Evolutionary conservation across 352 stramenopile genomes (phyloP).

Genomic region (Saprolegnia parasitica): DNA sequence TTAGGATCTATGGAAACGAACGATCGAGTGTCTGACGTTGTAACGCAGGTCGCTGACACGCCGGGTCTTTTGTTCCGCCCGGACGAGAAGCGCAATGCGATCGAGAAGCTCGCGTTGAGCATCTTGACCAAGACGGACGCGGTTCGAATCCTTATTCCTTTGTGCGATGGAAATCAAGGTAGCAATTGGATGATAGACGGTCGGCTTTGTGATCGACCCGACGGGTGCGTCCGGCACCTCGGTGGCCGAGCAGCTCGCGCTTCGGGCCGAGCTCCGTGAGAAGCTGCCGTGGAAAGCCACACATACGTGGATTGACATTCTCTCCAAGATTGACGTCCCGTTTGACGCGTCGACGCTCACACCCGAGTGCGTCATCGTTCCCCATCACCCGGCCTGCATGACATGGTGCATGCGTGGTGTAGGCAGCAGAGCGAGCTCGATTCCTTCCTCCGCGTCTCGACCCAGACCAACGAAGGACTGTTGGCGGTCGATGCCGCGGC

Average conservation of each 20-base stretch:
- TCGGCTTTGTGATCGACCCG: slow-evolving; percentile 79
- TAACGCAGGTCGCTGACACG: slow-evolving; percentile 70
- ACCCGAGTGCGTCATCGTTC: slow-evolving; percentile 39
- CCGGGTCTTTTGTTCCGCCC: slow-evolving; percentile 62
- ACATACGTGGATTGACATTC: slow-evolving; percentile 78
- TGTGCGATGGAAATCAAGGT: too few relatives aligned
- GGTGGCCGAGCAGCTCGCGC: slow-evolving; percentile 51
- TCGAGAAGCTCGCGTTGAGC: slow-evolving; percentile 65
- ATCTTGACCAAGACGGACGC: slow-evolving; percentile 75
- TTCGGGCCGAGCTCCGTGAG: slow-evolving; percentile 65
- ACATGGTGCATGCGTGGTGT: slow-evolving; percentile 4
- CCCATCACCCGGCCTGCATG: too few relatives aligned
- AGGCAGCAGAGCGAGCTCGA: slow-evolving; percentile 33
- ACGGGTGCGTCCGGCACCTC: slow-evolving; percentile 61
- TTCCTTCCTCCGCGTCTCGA: slow-evolving; percentile 42
- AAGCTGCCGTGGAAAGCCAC: slow-evolving; percentile 41
- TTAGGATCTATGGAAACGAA: too few relatives aligned
- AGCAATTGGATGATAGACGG: too few relatives aligned
- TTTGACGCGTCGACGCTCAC: neutral
- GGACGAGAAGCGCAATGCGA: slow-evolving; percentile 59
- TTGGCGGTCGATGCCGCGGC: slow-evolving; percentile 37
- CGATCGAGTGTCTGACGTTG: too few relatives aligned
- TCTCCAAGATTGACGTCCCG: slow-evolving; percentile 75
- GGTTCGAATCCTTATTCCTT: slow-evolving; percentile 31
- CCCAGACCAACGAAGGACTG: slow-evolving; percentile 73